phyloP scores from a whole-genome alignment of 1,284 basidiomycete species.

The Agroathelia rolfsii region DNA sequence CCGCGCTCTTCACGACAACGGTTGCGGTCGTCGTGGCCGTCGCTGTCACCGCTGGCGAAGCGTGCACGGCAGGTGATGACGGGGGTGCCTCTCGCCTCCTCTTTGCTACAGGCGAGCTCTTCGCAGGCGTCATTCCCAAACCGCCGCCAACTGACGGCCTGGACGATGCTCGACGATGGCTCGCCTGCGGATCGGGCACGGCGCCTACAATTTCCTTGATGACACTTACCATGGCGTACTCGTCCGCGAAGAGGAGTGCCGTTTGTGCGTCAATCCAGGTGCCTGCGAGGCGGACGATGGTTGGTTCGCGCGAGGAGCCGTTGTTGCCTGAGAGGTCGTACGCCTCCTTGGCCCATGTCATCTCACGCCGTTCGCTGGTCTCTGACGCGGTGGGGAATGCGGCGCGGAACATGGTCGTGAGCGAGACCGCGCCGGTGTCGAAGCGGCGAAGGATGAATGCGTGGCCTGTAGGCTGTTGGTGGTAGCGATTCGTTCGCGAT shows the following conservation, averaged over 20 bases:
- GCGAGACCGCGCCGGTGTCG: constrained; percentile 91
- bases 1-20: constrained; percentile 37
- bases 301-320: constrained; percentile 54
- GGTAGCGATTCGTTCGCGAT: constrained; percentile 13
- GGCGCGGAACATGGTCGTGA: constrained; percentile 97
- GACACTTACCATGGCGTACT: constrained; percentile 52
- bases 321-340: constrained; percentile 80
- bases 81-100: constrained; percentile 19
- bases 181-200: constrained; percentile 64
- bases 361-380: constrained; percentile 74
- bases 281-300: constrained; percentile 73
- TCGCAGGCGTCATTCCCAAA: not conserved
- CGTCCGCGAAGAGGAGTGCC: constrained; percentile 56
- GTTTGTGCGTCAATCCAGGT: constrained; percentile 76
- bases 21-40: constrained; percentile 19
- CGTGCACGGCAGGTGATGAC: constrained; percentile 22
- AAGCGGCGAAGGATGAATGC: constrained; percentile 94
- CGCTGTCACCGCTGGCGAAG: constrained; percentile 23
- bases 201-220: constrained; percentile 65
- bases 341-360: constrained; percentile 75
- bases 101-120: no score
- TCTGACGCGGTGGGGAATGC: constrained; percentile 85
- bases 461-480: constrained; percentile 55
- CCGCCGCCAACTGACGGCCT: constrained; percentile 26
- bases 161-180: constrained; percentile 58